Evolutionary conservation across 2,329 filamentous ascomycete genomes (phyloP), one percentile per base, ranked within the genome.

Genomic region (Thelonectria discophora): DNA sequence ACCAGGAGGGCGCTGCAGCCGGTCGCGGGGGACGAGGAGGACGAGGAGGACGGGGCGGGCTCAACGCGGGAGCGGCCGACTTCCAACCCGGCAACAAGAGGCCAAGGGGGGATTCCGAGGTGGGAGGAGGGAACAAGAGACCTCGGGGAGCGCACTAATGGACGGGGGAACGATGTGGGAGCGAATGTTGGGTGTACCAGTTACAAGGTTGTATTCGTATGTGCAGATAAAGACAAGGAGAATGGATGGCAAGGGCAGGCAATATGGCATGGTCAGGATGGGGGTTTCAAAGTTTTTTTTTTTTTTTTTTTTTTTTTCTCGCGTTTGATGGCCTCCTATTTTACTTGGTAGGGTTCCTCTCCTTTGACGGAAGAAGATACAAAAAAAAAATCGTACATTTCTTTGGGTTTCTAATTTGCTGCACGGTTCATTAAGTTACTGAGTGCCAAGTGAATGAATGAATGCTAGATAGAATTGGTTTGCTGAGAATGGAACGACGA

Each of bases 31-130:
- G 77, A 48, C 78, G 83, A 46, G 81, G 83, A 24, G 80, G 77
- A 15, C 68, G 78, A 42, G 78, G 78, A 21, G 76, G 79, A 32
- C 78, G 82, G 20, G 75, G 75, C 11, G 57, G 77, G 61, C 11
- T 88, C 67, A 88, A 85, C 65, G 80, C 82, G 1, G 76, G 76
- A 12, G 85, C 82, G 10, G 77, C 81, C 50, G 87, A 88, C 58
- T 84, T 86, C 66, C 85, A 86, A 43, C 82, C 83, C 9, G 84
- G 85, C 4, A 84, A 80, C 66, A 88, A 88, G 75, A 79, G 86
- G 27, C 80, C 84, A 13, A 78, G 86, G 55, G 84, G 86, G 50
- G 86, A 88, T 56, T 78, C 76, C 0, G 79, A 81, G 52, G 73
- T 65, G 20, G 78, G 77, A 3, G 78, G 74, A 17, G 79, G 79